These are phyloP conservation scores for Cyamopsis tetragonoloba DNA, from an alignment of 306 rosid genomes.

Conservation along the genomic window DNA sequence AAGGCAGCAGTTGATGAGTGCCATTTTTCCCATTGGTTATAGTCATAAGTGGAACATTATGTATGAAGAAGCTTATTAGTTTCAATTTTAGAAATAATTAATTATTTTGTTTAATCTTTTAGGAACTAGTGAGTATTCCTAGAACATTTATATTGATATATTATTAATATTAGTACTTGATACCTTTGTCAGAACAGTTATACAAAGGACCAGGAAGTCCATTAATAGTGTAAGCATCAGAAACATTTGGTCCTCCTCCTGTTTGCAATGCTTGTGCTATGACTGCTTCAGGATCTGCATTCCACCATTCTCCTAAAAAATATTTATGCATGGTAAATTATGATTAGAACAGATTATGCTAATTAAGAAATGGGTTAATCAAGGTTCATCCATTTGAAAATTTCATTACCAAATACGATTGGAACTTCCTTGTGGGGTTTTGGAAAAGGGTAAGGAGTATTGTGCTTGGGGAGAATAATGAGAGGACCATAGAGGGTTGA, in stretches of 20 bases:
- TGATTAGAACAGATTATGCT: conserved; percentile 3
- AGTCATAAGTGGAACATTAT: background rate
- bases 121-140: background rate
- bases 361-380: background rate
- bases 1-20: background rate
- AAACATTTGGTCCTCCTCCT: conserved; percentile 79
- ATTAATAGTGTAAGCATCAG: conserved; percentile 74
- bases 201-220: conserved; percentile 73
- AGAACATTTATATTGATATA: background rate
- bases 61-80: background rate
- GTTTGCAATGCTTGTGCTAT: conserved; percentile 54
- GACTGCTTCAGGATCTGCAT: conserved; percentile 63
- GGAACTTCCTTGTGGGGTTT: conserved; percentile 48
- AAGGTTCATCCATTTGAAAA: background rate
- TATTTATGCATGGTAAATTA: background rate
- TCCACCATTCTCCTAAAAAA: conserved; percentile 78
- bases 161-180: background rate
- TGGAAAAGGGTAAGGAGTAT: conserved; percentile 40
- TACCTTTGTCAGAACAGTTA: conserved; percentile 71
- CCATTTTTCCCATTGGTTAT: background rate
- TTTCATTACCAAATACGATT: conserved; percentile 37
- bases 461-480: conserved; percentile 54
- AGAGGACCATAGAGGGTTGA: conserved; percentile 64
- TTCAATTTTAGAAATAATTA: background rate
- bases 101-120: background rate